Base-by-base conservation (phyloP, 305 asterid genomes). In the Fraxinus greggii region DNA sequence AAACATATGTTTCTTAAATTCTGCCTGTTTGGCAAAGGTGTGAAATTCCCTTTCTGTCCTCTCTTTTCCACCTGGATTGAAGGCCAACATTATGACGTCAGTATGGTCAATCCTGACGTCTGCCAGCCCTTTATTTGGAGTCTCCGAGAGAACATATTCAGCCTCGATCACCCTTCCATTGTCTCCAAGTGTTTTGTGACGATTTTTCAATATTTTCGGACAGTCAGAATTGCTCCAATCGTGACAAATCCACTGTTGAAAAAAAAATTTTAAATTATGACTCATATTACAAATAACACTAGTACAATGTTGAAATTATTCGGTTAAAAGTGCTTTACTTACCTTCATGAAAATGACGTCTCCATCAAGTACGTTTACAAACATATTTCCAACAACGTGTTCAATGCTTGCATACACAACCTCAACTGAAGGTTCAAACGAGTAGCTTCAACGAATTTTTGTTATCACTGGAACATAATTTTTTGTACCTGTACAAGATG, bases 61-160 rank as follows among this genome's bases (percentile, higher is more conserved):
- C 83, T 94, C 98, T 83, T 92, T 94, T 2, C 98, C 97, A 45
- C 98, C 97, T 0, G 97, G 95, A 72, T 91, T 92, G 72, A 89
- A 94, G 95, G 97, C 98, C 82, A 92, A 78, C 97, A 92, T 94
- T 5, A 90, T 86, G 2, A 92, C 91, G 59, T 94, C 97, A 5
- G 1, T 79, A 40, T 92, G 97, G 35, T 89, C 90, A 5, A 83
- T 89, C 40, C 86, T 90, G 79, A 86, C 79, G 0, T 93, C 91
- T 10, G 89, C 72, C 19, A 80, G 85, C 9, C 90, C 89, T 2
- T 63, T 80, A 33, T 90, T 92, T 8, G 98, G 97, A 2, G 76
- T 87, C 80, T 94, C 96, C 0, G 95, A 93, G 13, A 94, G 83
- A 1, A 90, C 42, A 63, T 91, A 89, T 81, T 94, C 97, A 0